A percentile compares a stretch with the other conserved stretches of the same genome.
These are phyloP conservation scores for Ogataea methylovora DNA, from an alignment of 805 yeast genomes.

Conservation along the genomic window DNA sequence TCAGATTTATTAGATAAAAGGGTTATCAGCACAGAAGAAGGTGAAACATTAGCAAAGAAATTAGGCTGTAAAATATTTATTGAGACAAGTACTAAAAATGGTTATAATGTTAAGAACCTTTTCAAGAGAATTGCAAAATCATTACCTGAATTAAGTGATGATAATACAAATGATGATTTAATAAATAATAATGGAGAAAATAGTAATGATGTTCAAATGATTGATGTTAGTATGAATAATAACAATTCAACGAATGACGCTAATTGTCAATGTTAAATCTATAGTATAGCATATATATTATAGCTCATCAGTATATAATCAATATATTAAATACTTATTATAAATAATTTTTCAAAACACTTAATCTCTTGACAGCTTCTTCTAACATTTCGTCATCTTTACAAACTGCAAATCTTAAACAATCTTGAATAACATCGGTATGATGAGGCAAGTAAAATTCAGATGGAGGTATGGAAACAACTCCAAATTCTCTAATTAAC, in stretches of 20 bases:
- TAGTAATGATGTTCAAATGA: conserved; percentile 27
- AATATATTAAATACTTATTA: background rate
- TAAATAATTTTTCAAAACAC: conserved; percentile 60
- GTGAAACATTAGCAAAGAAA: conserved; percentile 64
- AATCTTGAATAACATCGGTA: conserved; percentile 71
- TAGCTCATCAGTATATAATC: background rate
- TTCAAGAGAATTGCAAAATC: conserved; percentile 88
- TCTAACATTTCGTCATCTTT: conserved; percentile 77
- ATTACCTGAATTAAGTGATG: conserved; percentile 65
- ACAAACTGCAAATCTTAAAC: conserved; percentile 92
- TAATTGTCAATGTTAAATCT: conserved; percentile 31
- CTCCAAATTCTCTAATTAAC: conserved; percentile 88
- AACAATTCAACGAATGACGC: conserved; percentile 25
- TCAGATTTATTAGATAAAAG: conserved; percentile 74
- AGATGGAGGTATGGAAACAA: conserved; percentile 96
- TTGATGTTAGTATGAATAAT: conserved; percentile 33
- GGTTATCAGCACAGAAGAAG: conserved; percentile 78
- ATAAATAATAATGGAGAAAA: conserved; percentile 11
- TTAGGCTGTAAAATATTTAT: conserved; percentile 74
- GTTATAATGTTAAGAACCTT: conserved; percentile 83
- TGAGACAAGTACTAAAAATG: conserved; percentile 93
- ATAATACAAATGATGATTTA: conserved; percentile 16
- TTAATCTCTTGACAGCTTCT: conserved; percentile 74
- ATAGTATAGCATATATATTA: conserved; percentile 12
- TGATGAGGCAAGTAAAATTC: conserved; percentile 75